phyloP scores from a whole-genome alignment of 2,329 filamentous ascomycete genomes.

The Thelonectria olida region DNA sequence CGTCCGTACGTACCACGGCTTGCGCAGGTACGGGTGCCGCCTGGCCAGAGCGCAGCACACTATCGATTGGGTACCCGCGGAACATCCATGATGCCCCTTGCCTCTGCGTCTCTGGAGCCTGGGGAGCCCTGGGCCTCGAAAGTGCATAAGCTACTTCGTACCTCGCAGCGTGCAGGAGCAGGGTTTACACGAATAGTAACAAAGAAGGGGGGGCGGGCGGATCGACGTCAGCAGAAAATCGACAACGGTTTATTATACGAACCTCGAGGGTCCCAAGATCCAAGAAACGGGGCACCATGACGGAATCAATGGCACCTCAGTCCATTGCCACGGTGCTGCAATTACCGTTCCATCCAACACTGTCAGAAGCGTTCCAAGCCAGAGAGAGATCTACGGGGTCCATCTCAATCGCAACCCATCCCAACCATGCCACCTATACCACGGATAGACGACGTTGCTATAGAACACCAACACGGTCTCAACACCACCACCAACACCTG shows the following conservation, averaged over 20 bases:
- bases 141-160: background rate
- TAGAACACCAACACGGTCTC: too few relatives aligned
- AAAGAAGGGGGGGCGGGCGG: slow-evolving; percentile 13
- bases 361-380: background rate
- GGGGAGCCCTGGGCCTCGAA: background rate
- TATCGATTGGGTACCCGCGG: slow-evolving; percentile 26
- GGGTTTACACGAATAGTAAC: slow-evolving; percentile 24
- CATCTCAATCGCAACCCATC: slow-evolving; percentile 2
- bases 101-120: background rate
- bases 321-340: background rate
- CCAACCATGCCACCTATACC: background rate
- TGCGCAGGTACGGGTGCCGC: slow-evolving; percentile 38
- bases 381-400: slow-evolving; percentile 5
- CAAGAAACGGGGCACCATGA: slow-evolving; percentile 11
- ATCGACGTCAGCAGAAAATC: slow-evolving; percentile 25
- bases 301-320: slow-evolving; percentile 18
- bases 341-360: background rate
- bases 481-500: background rate
- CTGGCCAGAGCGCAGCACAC: slow-evolving; percentile 26
- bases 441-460: background rate
- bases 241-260: slow-evolving; percentile 19
- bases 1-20: slow-evolving; percentile 27
- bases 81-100: background rate
- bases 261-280: slow-evolving; percentile 6
- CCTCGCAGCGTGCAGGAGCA: slow-evolving; percentile 3